Base-by-base conservation (phyloP, 768 basidiomycete genomes). In the Pleurotus tuber-regium region DNA sequence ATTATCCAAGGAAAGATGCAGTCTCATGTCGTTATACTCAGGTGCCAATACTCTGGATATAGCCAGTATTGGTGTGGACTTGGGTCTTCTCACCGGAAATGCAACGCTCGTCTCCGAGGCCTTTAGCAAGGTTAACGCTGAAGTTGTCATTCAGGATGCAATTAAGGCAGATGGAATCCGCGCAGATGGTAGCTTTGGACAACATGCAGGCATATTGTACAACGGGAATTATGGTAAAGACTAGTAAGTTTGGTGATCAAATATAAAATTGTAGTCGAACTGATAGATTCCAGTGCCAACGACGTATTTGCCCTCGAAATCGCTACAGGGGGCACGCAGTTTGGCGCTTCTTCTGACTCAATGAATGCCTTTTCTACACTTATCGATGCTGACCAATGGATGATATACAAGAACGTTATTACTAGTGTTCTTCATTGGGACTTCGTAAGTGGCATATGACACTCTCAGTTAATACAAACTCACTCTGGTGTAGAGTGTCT, bases 31-130 rank as follows among this genome's bases (percentile, higher is more conserved):
- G 1, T 19, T 19, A 11, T 40, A 9, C 38, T 4, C n/a, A 40
- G 38, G 38, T 14, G 80, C 82, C 7, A 83, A 84, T 52, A 69
- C 74, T 6, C 69, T 82, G 30, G 80, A 83, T 56, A 63, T 77
- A 30, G 75, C 75, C 11, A 70, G 67, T 29, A 67, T 76, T 33
- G 72, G 72, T 4, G 69, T 78, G n/a, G 71, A 75, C 57, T 61
- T 25, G 62, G 68, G n/a, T 51, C 73, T 47, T 55, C 62, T 57
- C 53, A 47, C 36, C 53, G 57, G 18, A 36, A 68, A 74, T 49
- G 55, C 52, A 9, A 59, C 65, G 4, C 54, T 68, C 2, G 51
- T 76, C 14, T 53, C 55, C 3, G 66, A 64, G 46, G 66, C 71
- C 3, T 76, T 70, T 52, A 55, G 40, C 1, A 59, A 63, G 14